Base-by-base conservation (phyloP, 2,329 filamentous ascomycete species). In the Periconia digitata region DNA sequence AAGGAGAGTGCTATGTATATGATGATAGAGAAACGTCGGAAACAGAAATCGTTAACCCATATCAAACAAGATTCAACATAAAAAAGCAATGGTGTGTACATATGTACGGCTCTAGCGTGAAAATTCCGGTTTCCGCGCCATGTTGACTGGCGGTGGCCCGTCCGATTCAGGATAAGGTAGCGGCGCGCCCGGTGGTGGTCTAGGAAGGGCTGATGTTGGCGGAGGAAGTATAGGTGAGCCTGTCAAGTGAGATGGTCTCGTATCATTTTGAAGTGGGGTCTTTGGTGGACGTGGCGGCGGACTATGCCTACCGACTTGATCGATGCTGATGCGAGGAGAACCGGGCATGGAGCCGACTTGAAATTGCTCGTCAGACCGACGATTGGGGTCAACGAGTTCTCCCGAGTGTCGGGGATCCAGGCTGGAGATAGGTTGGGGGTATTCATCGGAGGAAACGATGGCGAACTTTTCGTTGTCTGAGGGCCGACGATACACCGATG, bases 101-200 rank as follows among this genome's bases (percentile, higher is more conserved):
- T n/a, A n/a, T n/a, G n/a, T n/a, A 22, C 20, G 12, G 20, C 12
- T 17, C 35, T 16, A 22, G 24, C 35, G 16, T 35, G 15, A 41
- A 23, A 62, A 89, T 41, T 88, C 86, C 1, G 92, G 92, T 70
- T 96, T 96, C 58, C 86, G 84, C 38, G 87, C 85, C 80, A 90
- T 88, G 62, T 95, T 95, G 6, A 82, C 78, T 3, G 92, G 92
- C 16, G 92, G 92, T 22, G 87, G 86, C 21, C 87, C 88, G 62
- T 95, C 87, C 39, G 85, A 85, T 40, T 89, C 73, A 0, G 92
- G 92, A 68, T 96, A 96, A 1, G 91, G 91, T 27, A 89, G 79
- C 8, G 75, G 69, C 1, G 63, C 60, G 4, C 67, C 67, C 3
- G 60, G 61, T 8, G 69, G 68, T 10, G 66, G 68, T 47, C 67